Evolutionary conservation across 208 protist species (phyloP).

Genomic region (Leishmania guyanensis): DNA sequence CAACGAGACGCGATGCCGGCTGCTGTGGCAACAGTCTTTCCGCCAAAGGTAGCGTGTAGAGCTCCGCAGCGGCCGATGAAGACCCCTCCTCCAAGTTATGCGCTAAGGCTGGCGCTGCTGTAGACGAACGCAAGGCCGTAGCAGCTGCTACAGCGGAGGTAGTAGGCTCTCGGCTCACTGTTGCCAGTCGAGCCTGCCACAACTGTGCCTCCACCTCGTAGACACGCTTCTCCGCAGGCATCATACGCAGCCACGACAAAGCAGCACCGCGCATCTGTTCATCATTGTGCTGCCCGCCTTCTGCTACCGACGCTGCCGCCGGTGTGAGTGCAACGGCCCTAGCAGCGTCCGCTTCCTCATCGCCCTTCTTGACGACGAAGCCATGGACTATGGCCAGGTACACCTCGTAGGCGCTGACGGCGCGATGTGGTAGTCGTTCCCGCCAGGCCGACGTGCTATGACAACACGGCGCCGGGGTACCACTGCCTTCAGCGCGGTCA

Average conservation of each 20-base stretch:
- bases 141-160: neutral
- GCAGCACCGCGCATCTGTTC: slow-evolving; percentile 11
- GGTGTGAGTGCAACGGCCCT: neutral
- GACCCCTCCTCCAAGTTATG: neutral
- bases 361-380: slow-evolving; percentile 15
- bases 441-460: neutral
- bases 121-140: neutral
- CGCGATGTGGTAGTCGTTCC: slow-evolving; percentile 8
- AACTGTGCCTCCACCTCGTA: slow-evolving; percentile 24
- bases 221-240: slow-evolving; percentile 3
- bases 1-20: neutral
- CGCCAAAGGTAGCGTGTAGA: neutral
- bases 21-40: neutral
- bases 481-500: neutral
- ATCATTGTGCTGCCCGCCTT: neutral
- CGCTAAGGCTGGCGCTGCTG: neutral
- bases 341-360: neutral
- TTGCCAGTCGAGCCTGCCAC: slow-evolving; percentile 5
- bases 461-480: neutral
- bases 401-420: slow-evolving; percentile 28
- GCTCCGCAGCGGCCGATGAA: neutral
- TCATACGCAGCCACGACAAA: slow-evolving; percentile 23
- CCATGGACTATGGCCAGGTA: slow-evolving; percentile 25
- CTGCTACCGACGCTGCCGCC: slow-evolving; percentile 17
- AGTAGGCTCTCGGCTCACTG: too few species aligned